A percentile compares a stretch with the other conserved stretches of the same genome.
phyloP scores from a whole-genome alignment of 768 basidiomycete species.

The Lactarius akahatsu region DNA sequence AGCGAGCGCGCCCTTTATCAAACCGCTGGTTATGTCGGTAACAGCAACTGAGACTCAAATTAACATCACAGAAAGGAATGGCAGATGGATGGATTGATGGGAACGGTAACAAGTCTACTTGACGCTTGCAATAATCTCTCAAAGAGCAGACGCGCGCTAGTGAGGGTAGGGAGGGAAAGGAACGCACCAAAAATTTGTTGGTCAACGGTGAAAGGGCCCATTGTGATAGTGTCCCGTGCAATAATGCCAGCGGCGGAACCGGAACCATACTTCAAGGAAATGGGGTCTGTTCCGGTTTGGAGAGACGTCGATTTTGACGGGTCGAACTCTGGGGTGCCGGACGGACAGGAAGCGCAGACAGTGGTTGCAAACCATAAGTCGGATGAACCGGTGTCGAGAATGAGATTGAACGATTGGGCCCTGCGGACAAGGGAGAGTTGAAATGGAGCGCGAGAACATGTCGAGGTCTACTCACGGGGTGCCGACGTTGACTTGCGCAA shows the following conservation, averaged over 20 bases:
- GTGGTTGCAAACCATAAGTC: conserved; percentile 84
- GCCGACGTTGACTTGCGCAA: conserved; percentile 53
- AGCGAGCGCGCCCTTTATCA: conserved; percentile 53
- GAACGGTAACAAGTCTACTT: neutral
- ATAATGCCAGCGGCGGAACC: conserved; percentile 60
- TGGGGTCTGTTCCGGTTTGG: conserved; percentile 29
- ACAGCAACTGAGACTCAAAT: conserved; percentile 44
- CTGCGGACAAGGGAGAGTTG: conserved; percentile 35
- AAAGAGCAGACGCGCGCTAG: neutral
- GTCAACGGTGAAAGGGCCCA: conserved; percentile 60
- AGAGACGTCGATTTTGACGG: conserved; percentile 43
- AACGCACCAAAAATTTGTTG: conserved; percentile 47
- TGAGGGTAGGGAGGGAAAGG: neutral
- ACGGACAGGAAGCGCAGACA: conserved; percentile 46
- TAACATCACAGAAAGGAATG: neutral
- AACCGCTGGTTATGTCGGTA: conserved; percentile 42
- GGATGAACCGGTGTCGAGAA: conserved; percentile 88
- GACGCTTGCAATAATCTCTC: neutral
- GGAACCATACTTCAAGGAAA: conserved; percentile 65
- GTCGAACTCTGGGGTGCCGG: conserved; percentile 46
- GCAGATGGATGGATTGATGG: neutral
- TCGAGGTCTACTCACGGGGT: conserved; percentile 42
- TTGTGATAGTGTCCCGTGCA: conserved; percentile 58
- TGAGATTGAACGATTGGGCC: conserved; percentile 67
- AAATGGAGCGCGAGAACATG: neutral